phyloP scores from a whole-genome alignment of 2,329 filamentous ascomycete species.

The Pseudocercospora ulei region DNA sequence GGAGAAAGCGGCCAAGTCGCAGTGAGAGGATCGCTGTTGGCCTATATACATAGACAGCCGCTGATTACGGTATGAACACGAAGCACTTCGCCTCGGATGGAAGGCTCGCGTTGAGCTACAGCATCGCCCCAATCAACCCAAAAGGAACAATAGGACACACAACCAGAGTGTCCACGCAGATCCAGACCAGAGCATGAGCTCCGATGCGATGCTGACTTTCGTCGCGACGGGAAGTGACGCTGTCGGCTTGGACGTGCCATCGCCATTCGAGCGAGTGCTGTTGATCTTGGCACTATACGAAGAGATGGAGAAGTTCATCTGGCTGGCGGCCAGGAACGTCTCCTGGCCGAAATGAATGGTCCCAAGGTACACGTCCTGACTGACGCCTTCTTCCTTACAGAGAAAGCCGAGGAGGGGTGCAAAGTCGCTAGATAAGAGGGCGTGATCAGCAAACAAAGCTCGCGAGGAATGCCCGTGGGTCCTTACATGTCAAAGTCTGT shows the following conservation, averaged over 20 bases:
- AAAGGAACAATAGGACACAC: background rate
- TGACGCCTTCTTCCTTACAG: constrained; percentile 8
- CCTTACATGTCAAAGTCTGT: constrained; percentile 16
- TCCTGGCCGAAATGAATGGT: constrained; percentile 19
- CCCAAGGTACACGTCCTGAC: constrained; percentile 17
- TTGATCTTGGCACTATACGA: constrained; percentile 11
- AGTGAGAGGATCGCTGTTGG: background rate
- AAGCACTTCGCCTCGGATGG: too few species aligned
- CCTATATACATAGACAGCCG: too few species aligned
- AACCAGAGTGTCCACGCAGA: background rate
- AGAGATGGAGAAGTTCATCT: constrained; percentile 19
- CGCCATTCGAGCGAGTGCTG: constrained; percentile 1
- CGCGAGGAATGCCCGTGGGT: too few species aligned
- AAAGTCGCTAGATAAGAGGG: too few species aligned
- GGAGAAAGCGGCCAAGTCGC: constrained; percentile 25
- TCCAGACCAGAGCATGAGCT: background rate
- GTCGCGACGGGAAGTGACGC: constrained; percentile 11
- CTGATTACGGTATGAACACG: too few species aligned
- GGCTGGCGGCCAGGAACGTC: constrained; percentile 15
- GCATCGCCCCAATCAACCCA: constrained; percentile 1
- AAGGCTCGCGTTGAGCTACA: too few species aligned
- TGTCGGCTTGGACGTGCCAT: constrained; percentile 9
- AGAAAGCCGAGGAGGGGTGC: constrained; percentile 19
- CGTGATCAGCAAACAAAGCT: too few species aligned
- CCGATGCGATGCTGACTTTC: constrained; percentile 4